Percentiles rank a stretch among this genome's conserved stretches.
phyloP scores from a whole-genome alignment of 2,329 filamentous ascomycete genomes.

The Piedraia hortae region DNA sequence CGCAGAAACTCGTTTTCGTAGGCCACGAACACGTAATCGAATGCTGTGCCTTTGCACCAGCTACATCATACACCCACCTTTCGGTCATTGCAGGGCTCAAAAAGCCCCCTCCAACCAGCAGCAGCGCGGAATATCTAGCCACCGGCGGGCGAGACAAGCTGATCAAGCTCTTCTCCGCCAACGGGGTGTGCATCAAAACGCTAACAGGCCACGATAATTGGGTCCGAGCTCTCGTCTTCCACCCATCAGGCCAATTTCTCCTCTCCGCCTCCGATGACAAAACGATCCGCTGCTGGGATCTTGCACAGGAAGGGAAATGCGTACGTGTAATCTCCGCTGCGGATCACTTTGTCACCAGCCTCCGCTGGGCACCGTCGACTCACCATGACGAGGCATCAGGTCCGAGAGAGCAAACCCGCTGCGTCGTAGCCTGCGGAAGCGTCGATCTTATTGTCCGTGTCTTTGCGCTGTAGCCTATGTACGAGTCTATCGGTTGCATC shows the following conservation, averaged over 20 bases:
- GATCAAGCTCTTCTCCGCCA: conserved; percentile 67
- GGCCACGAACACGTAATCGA: conserved; percentile 71
- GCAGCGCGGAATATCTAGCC: conserved; percentile 63
- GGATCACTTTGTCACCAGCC: conserved; percentile 58
- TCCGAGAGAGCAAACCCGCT: conserved; percentile 40
- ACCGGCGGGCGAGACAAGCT: conserved; percentile 76
- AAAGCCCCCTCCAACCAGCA: conserved; percentile 46
- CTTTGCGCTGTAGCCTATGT: too few species aligned
- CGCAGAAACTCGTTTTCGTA: conserved; percentile 41
- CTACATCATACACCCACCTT: conserved; percentile 49
- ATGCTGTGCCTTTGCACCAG: conserved; percentile 65
- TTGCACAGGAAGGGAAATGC: conserved; percentile 68
- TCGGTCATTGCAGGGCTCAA: conserved; percentile 56
- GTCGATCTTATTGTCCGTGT: conserved; percentile 57
- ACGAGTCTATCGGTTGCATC: too few species aligned
- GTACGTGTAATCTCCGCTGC: conserved; percentile 55
- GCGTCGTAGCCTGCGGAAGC: conserved; percentile 65
- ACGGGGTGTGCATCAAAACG: conserved; percentile 62
- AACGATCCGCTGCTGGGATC: conserved; percentile 78
- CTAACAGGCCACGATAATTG: conserved; percentile 81
- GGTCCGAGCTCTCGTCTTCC: conserved; percentile 65
- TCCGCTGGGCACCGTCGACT: conserved; percentile 63
- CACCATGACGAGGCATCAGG: conserved; percentile 28
- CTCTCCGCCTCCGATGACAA: conserved; percentile 73
- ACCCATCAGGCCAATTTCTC: conserved; percentile 75